Evolutionary conservation across 2,329 filamentous ascomycete genomes (phyloP), one percentile per base, ranked within the genome.

Genomic region (Ambrosiella cleistominuta): DNA sequence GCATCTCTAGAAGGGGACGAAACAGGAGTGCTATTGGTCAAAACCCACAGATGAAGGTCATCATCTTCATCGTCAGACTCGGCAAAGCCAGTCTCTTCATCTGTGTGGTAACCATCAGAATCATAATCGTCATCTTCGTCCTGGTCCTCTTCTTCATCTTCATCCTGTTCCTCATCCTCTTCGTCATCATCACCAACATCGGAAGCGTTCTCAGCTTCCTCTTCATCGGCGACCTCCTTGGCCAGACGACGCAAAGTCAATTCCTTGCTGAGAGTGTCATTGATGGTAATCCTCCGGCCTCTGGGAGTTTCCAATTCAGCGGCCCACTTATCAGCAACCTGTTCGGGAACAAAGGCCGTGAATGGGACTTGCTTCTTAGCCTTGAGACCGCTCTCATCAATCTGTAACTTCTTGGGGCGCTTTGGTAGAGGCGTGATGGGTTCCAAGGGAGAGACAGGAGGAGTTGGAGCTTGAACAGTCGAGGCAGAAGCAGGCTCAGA

Each of bases 311-410:
- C 74, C 65, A 87, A 84, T 58, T 85, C 81, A n/a, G 9, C 11
- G 37, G 94, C 87, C 93, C 93, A 98, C 65, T 95, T 90, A 60
- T 96, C 90, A 62, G 93, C 86, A 60, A 88, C 81, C 45, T 85
- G 76, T 60, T 82, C 77, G 49, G 88, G 89, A 49, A 88, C 91
- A 68, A 97, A 97, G 66, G 95, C 91, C 68, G 96, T 88, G 67
- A 96, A 97, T 54, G 73, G 81, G 66, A 72, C 81, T 35, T 75
- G 74, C 45, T 72, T 60, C 39, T 72, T 59, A 27, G 44, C 45
- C 39, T 60, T 60, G 27, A 57, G 27, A n/a, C 56, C 38, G 52
- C 51, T 38, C 19, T 60, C 59, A 13, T 60, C 56, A 38, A 60
- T 57, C 56, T 60, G 50, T 19, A 60, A 58, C 56, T 60, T 60